These are phyloP conservation scores for Heterotrichella gracilis DNA, from an alignment of 352 stramenopile genomes.

Conservation along the genomic window DNA sequence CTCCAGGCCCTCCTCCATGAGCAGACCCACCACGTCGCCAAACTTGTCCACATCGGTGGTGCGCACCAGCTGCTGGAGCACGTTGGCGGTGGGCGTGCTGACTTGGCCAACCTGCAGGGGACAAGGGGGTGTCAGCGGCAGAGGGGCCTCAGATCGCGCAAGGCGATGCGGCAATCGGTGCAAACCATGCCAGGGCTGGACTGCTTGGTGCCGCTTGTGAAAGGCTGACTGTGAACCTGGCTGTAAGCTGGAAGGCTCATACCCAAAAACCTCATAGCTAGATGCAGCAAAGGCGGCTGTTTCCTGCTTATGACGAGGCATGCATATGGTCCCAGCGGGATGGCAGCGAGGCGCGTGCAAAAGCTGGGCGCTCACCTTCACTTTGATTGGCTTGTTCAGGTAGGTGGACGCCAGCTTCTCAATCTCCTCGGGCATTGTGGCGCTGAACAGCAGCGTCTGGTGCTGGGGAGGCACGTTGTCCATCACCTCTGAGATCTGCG, in stretches of 20 bases:
- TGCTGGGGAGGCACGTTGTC: constrained; percentile 29
- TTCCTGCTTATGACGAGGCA: too few species aligned
- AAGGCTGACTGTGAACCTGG: background rate
- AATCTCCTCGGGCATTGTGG: constrained; percentile 39
- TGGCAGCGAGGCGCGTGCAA: too few species aligned
- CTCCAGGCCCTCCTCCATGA: background rate
- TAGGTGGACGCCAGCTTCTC: background rate
- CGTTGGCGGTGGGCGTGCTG: background rate
- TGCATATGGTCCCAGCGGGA: too few species aligned
- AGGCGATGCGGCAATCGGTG: background rate
- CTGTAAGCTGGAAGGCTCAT: too few species aligned
- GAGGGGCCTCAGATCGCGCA: background rate
- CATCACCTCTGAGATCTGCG: constrained; percentile 58
- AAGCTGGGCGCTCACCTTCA: too few species aligned
- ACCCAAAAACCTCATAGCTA: too few species aligned
- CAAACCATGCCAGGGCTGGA: background rate
- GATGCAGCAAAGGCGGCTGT: too few species aligned
- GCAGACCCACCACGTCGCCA: background rate
- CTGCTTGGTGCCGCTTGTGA: background rate
- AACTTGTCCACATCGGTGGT: background rate
- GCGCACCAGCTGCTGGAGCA: background rate
- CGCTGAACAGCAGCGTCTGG: constrained; percentile 51
- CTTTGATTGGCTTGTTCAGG: background rate
- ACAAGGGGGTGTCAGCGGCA: background rate
- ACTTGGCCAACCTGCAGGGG: background rate